Evolutionary conservation across 768 basidiomycete species (phyloP), one percentile per base, ranked within the genome.

Genomic region (Calocybe cyanea): DNA sequence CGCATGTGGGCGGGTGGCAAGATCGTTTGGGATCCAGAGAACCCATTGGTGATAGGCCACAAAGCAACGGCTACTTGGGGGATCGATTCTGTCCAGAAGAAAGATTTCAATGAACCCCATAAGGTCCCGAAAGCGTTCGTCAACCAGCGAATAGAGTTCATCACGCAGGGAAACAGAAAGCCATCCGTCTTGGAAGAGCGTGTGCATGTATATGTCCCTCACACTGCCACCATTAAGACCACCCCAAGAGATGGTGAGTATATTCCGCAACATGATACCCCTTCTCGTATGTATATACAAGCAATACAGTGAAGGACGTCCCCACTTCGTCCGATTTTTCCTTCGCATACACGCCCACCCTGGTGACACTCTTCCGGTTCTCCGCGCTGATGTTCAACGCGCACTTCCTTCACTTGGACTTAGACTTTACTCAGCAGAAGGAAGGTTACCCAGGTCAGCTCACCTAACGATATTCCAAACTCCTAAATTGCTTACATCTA

Each of bases 371-470:
- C 17, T 93, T 93, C 69, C 81, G 88, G 18, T 93, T 85, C 65
- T 92, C 88, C 4, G 87, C 90, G 15, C 69, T 93, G 18, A 92
- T 83, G 53, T 90, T 89, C 68, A 92, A 93, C 55, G 86, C 79
- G 10, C 90, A 93, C 53, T 75, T 81, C 53, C 87, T 93, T 52
- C 90, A 93, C 63, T 75, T 92, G 20, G 87, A 92, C 65, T 79
- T 80, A 47, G 78, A 82, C 18, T 89, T 83, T 58, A 79, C 85
- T 5, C 78, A 75, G 35, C 63, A 66, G 19, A 71, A 67, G 15
- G 86, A 92, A 63, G 86, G 86, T 7, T 88, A 89, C 52, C 75
- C 82, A 50, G 87, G 86, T 80, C 51, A 44, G 71, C 57, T 10
- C 3, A 45, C 18, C 11, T 14, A 24, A 20, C 21, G 14, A 7